Base-by-base conservation (phyloP, 176 grass and related monocot genomes). In the Triticum dicoccoides region DNA sequence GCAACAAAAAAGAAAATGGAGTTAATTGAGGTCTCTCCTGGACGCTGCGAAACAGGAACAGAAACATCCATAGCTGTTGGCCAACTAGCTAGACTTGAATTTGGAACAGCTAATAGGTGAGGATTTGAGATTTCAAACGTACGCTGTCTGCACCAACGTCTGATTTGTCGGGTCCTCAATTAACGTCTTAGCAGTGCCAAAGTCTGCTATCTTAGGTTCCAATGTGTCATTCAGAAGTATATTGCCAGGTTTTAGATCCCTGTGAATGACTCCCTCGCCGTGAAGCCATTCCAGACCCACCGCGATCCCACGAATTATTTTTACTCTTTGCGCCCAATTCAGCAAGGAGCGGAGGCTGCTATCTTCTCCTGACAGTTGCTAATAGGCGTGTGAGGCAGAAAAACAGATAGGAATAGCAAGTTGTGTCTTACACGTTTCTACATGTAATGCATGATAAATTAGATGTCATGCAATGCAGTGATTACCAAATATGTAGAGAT, bases 191-290 rank as follows among this genome's bases (percentile, higher is more conserved):
- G 84, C 84, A 0, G 35, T 47, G 18, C 25, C 77, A 45, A 86
- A 86, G 52, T 86, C 84, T 0, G 84, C 65, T 0, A 80, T 33
- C 65, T 80, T 86, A 0, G 84, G 51, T 9, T 5, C 18, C 65
- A 4, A 86, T 0, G 29, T 2, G 18, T 79, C 35, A 11, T 77
- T 21, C 6, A 85, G 3, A 0, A 85, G 44, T 8, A 85, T 29
- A 6, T 85, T 85, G 21, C 5, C 10, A 0, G 61, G 83, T 8
- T 85, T 85, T 1, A 85, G 11, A 85, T 85, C 83, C 32, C 83
- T 77, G 62, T 85, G 83, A n/a, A 29, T 35, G 5, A 85, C 42
- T 6, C 5, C 9, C 18, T 45, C 3, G 4, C 20, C 32, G 2
- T 85, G 83, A 54, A 85, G 73, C 2, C 66, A 54, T 0, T 33